These are phyloP conservation scores for Trametes cingulata DNA, from an alignment of 768 basidiomycete genomes.

Conservation along the genomic window DNA sequence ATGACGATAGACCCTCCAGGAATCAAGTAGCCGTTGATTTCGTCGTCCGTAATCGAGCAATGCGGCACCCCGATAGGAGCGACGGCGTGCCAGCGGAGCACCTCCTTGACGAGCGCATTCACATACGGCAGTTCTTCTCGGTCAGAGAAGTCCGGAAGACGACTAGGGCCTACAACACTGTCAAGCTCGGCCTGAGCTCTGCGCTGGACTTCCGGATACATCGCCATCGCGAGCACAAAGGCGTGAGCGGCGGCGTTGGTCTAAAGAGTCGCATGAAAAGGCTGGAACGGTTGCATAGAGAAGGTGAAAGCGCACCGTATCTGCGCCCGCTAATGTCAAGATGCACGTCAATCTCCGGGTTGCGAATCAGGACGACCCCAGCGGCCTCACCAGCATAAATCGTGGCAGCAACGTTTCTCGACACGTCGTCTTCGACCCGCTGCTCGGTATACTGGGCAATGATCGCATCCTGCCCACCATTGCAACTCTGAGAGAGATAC, in stretches of 20 bases:
- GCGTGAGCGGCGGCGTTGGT: slow-evolving; percentile 18
- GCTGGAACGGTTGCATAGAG: too few relatives aligned
- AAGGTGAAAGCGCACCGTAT: slow-evolving; percentile 2
- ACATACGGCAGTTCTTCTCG: slow-evolving; percentile 22
- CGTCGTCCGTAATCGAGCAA: slow-evolving; percentile 26
- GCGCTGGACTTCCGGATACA: slow-evolving; percentile 28
- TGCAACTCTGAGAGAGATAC: not conserved
- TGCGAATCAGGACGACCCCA: too few relatives aligned
- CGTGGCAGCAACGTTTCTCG: slow-evolving; percentile 9
- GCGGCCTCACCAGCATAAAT: slow-evolving; percentile 12
- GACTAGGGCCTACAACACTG: slow-evolving; percentile 10
- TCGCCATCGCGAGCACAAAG: slow-evolving; percentile 31
- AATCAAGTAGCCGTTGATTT: slow-evolving; percentile 30
- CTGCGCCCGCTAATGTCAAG: not conserved
- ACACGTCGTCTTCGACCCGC: slow-evolving; percentile 1
- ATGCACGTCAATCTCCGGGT: not conserved
- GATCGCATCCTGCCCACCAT: slow-evolving; percentile 6
- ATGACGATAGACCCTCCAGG: slow-evolving; percentile 30
- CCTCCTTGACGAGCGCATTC: slow-evolving; percentile 23
- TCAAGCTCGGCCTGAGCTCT: slow-evolving; percentile 33
- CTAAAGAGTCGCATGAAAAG: slow-evolving; percentile 10
- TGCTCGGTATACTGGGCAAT: slow-evolving; percentile 2
- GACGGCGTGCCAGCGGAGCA: slow-evolving; percentile 23
- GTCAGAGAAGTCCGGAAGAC: slow-evolving; percentile 18
- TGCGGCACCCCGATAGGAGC: slow-evolving; percentile 22